Evolutionary conservation across 2,329 filamentous ascomycete species (phyloP).

Genomic region (Apiospora marii): DNA sequence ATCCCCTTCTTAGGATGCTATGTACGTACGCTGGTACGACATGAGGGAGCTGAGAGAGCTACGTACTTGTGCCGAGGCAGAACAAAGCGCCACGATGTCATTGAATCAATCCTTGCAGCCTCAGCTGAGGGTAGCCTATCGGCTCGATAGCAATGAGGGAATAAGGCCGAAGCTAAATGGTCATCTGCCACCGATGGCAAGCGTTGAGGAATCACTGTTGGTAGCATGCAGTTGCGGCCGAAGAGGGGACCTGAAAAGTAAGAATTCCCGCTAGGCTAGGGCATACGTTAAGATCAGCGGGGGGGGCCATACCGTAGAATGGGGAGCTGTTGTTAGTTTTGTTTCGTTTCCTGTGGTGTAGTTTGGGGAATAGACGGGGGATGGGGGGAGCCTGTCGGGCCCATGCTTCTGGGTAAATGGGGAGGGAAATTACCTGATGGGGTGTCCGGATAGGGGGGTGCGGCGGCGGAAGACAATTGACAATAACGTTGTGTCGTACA

Average conservation of each 20-base stretch:
- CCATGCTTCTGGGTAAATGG: conserved; percentile 17
- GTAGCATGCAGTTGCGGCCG: not conserved
- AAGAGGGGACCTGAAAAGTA: not conserved
- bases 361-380: not conserved
- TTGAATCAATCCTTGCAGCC: not conserved
- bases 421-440: not conserved
- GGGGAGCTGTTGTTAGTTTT: not conserved
- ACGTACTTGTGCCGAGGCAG: not conserved
- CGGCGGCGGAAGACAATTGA: not conserved
- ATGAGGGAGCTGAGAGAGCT: not conserved
- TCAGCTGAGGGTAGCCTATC: conserved; percentile 6
- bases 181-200: not conserved
- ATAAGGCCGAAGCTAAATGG: not conserved
- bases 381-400: not conserved
- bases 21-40: not conserved
- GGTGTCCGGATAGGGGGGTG: not conserved
- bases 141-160: not conserved
- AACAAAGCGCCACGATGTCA: not conserved
- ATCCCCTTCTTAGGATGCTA: not conserved
- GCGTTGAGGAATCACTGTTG: not conserved
- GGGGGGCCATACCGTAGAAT: not conserved
- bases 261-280: not conserved
- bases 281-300: not conserved
- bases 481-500: not conserved
- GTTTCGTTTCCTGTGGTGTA: not conserved